Base-by-base conservation (phyloP, 495 filamentous ascomycete genomes). In the Platismatia glauca region DNA sequence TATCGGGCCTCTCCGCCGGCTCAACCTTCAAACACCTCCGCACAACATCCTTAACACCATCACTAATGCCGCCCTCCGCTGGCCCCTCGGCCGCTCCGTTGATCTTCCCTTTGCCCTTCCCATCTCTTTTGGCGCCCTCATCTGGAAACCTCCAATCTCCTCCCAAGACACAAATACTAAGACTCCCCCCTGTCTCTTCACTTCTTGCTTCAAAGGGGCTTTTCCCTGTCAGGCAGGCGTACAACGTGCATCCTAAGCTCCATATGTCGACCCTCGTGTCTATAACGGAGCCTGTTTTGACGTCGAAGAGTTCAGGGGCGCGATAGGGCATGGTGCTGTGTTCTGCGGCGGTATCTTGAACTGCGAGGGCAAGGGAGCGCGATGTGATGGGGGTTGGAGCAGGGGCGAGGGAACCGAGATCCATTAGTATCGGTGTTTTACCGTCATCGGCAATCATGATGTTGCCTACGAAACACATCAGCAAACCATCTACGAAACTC, bases 221-320 rank as follows among this genome's bases (percentile, higher is more conserved):
- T 72, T 97, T 96, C 33, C 94, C 94, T 58, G 96, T 89, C 24
- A 98, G 76, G 66, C 95, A 97, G 27, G 95, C 93, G 76, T 95
- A 98, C 41, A 98, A 78, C 0, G 95, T 97, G 76, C 93, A 97
- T 34, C 94, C 94, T 27, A 98, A 78, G 4, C 90, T 95, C 94
- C 94, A 98, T 66, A 98, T 95, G 70, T 98, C 94, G 46, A 96
- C 94, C 72, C 96, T 97, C 22, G 94, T 96, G 71, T 98, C 94
- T 68, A 98, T 86, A 53, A 89, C 82, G 13, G 86, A 88, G 41
- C 90, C 93, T 5, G 91, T 97, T 73, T 96, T 95, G 61, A 97
- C 95, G 70, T 98, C 94, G 72, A 98, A 98, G 39, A 98, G 86
- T 74, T 98, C 94, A 0, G 94, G 94, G 3, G 94, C 94, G 57